Evolutionary conservation across 345 rosid species (phyloP), one percentile per base, ranked within the genome.

Genomic region (Psidium friedrichsthalianum): DNA sequence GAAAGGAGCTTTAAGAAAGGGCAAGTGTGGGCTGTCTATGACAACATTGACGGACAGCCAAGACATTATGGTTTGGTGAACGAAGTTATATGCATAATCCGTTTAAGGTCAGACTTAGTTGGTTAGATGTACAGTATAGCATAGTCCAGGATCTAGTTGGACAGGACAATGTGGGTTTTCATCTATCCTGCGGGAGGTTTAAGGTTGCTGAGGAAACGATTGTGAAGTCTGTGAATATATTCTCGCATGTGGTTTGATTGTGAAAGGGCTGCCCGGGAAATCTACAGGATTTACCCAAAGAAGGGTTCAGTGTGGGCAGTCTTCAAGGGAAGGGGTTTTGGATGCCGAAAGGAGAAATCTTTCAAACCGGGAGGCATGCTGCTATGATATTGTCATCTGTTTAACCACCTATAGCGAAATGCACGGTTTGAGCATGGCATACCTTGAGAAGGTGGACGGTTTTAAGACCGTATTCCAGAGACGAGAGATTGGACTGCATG

Each of bases 251-350:
- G 74, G 91, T 94, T 94, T 78, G 92, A 90, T 52, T 91, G 96
- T 82, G 98, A 97, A 90, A 93, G 97, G 91, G 99, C 89, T 78
- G 96, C 98, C 51, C 89, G 88, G 86, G 95, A 93, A 88, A 84
- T 92, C 82, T 97, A 95, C 87, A 88, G 94, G 89, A 94, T 97
- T 85, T 97, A 91, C 89, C 98, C 99, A 0, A 92, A 82, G 83
- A 97, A 97, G 89, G 98, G 97, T 82, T 94, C 98, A 0, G 92
- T 97, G 44, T 97, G 99, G 99, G 98, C 95, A 16, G 87, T 96
- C 82, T 89, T 90, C 56, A 88, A 88, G 74, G 74, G 95, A 92
- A 84, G 88, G 85, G 25, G 84, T 69, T 87, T 52, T 83, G 36
- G 82, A 83, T 84, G 82, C 86, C 6, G 47, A 69, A 69, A 69